Conservation (phyloP, 768 basidiomycete species). For the Boletus rubescentipes region DNA sequence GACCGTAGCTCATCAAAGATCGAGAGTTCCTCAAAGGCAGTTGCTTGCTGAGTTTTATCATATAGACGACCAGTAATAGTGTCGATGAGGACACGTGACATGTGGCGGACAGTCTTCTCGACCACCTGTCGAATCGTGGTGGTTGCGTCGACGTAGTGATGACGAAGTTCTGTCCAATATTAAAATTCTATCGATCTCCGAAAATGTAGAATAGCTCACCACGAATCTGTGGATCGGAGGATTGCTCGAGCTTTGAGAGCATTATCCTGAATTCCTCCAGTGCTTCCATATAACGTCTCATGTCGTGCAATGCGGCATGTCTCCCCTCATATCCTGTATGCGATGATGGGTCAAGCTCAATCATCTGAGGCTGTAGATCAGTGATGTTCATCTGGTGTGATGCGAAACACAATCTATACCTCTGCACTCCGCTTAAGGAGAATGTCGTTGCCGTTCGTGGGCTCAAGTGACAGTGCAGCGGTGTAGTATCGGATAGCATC, state of each 20-base stretch:
- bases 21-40: not conserved
- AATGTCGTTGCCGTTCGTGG: not conserved
- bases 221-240: not conserved
- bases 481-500: not conserved
- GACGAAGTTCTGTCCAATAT: not conserved
- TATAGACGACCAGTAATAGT: not conserved
- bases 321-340: too few species aligned
- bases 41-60: not conserved
- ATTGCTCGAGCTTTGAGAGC: not conserved
- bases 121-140: not conserved
- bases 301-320: not conserved
- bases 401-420: not conserved
- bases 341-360: not conserved
- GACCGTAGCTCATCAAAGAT: not conserved
- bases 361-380: not conserved
- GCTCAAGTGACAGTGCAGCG: not conserved
- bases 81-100: not conserved
- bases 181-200: not conserved
- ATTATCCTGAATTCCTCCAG: not conserved
- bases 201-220: not conserved
- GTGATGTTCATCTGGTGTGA: too few species aligned
- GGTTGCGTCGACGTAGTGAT: not conserved
- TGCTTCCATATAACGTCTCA: not conserved
- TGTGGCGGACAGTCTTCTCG: not conserved
- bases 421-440: conserved; percentile 5